Percentiles rank a stretch among this genome's conserved stretches.
These are phyloP conservation scores for Austroboletus niveus DNA, from an alignment of 1,284 basidiomycete species.

Conservation along the genomic window DNA sequence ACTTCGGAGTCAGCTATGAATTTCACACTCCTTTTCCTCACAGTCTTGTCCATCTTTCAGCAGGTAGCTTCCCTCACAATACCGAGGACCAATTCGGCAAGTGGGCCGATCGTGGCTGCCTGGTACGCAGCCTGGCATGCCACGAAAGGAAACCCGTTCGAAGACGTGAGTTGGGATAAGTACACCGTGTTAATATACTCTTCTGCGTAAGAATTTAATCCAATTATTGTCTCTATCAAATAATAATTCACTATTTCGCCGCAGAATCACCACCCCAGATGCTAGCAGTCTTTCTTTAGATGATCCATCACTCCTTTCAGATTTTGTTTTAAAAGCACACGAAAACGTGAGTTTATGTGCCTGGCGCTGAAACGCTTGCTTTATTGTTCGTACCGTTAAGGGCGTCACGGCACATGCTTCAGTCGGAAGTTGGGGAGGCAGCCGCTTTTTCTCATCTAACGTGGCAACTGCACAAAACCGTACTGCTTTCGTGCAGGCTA, in stretches of 20 bases:
- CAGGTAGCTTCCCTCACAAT: background rate
- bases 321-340: slow-evolving; percentile 51
- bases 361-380: background rate
- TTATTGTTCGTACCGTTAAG: background rate
- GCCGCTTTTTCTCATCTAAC: slow-evolving; percentile 64
- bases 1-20: background rate
- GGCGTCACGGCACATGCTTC: slow-evolving; percentile 46
- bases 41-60: background rate
- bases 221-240: background rate
- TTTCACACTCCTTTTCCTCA: background rate
- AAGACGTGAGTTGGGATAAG: slow-evolving; percentile 43
- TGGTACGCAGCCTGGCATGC: slow-evolving; percentile 43
- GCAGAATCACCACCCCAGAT: slow-evolving; percentile 44
- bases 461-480: slow-evolving; percentile 57
- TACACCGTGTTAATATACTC: slow-evolving; percentile 49
- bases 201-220: slow-evolving; percentile 20
- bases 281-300: slow-evolving; percentile 40
- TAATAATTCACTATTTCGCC: background rate
- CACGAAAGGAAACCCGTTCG: slow-evolving; percentile 35
- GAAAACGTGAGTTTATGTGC: slow-evolving; percentile 32
- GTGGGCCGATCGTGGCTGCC: slow-evolving; percentile 17
- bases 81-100: background rate
- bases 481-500: slow-evolving; percentile 63
- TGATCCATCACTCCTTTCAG: slow-evolving; percentile 38
- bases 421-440: slow-evolving; percentile 81